phyloP scores from a whole-genome alignment of 73 alveolate species.

The Paramecium sexaurelia region DNA sequence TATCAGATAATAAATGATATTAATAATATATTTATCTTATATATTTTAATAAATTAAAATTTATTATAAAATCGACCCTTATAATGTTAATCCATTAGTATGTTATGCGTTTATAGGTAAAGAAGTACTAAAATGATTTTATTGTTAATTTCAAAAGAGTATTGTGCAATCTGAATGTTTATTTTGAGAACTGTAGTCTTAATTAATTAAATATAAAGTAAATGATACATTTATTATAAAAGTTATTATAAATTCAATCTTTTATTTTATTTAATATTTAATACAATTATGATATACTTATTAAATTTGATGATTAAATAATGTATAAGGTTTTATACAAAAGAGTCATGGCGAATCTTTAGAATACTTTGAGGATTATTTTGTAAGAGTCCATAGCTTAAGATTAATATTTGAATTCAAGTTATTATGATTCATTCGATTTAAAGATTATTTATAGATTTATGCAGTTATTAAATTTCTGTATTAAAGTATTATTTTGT shows the following conservation, averaged over 20 bases:
- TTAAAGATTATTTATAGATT: slow-evolving; percentile 9
- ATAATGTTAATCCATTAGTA: slow-evolving; percentile 55
- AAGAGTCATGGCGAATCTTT: slow-evolving; percentile 55
- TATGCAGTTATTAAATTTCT: background rate
- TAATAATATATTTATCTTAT: background rate
- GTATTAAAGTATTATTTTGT: background rate
- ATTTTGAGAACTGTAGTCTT: background rate
- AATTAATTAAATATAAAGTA: background rate
- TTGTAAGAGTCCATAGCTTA: slow-evolving; percentile 90
- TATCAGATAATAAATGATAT: background rate
- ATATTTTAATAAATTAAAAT: background rate
- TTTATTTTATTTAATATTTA: background rate
- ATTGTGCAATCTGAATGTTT: background rate
- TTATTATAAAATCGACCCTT: slow-evolving; percentile 25
- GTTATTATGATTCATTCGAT: slow-evolving; percentile 78
- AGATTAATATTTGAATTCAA: slow-evolving; percentile 86
- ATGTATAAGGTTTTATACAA: background rate
- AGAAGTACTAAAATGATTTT: background rate
- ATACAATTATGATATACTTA: background rate
- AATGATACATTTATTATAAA: background rate
- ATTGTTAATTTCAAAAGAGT: slow-evolving; percentile 1
- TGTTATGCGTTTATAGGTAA: background rate
- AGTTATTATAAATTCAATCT: background rate
- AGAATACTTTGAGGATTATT: slow-evolving; percentile 71
- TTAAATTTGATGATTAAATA: background rate